phyloP scores from a whole-genome alignment of 495 filamentous ascomycete genomes.

The Penicillium macrosclerotiorum region DNA sequence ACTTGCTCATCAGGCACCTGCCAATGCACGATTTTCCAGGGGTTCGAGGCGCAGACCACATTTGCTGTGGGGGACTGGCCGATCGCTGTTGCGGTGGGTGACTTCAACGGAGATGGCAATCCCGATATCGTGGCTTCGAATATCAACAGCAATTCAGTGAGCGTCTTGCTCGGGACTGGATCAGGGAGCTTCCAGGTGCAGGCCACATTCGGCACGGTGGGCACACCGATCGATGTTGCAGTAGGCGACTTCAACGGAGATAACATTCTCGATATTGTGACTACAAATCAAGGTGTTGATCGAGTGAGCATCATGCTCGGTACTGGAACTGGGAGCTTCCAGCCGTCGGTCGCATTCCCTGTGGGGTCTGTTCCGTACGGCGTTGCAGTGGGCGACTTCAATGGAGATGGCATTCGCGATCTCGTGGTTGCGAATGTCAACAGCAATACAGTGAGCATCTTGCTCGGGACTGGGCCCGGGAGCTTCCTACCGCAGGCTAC shows the following conservation, averaged over 20 bases:
- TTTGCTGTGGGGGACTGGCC: not conserved
- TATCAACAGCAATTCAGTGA: not conserved
- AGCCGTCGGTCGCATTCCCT: not conserved
- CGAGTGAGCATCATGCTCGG: not conserved
- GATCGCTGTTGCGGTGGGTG: not conserved
- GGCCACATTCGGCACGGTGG: not conserved
- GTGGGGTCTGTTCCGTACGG: not conserved
- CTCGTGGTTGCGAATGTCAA: not conserved
- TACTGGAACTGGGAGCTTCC: not conserved
- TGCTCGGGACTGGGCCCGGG: not conserved
- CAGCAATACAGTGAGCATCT: not conserved
- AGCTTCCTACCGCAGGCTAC: not conserved
- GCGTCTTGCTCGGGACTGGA: not conserved
- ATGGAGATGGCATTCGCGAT: not conserved
- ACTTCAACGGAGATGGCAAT: not conserved
- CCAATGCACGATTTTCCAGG: not conserved
- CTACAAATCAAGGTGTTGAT: not conserved
- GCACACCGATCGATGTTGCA: not conserved
- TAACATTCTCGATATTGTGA: not conserved
- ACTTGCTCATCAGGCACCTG: not conserved
- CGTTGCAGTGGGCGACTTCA: not conserved
- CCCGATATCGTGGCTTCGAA: not conserved
- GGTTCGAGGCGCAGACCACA: not conserved
- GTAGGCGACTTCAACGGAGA: not conserved
- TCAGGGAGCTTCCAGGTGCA: not conserved